A percentile compares a stretch with the other conserved stretches of the same genome.
These are phyloP conservation scores for Xenoacremonium recifei DNA, from an alignment of 2,329 filamentous ascomycete species.

Conservation along the genomic window DNA sequence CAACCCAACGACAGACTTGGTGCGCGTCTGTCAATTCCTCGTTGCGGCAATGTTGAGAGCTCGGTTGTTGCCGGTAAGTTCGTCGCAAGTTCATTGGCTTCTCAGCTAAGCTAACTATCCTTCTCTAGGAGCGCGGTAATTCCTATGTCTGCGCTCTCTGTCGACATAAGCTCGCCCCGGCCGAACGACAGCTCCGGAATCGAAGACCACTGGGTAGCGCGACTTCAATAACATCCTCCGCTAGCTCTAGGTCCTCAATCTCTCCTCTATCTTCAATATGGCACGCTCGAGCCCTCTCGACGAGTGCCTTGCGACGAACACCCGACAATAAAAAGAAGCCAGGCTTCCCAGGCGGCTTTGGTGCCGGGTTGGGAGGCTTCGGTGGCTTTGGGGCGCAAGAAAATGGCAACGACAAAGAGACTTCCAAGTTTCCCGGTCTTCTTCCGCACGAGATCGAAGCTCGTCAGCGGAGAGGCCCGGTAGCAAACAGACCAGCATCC, in stretches of 20 bases:
- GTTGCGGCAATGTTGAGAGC: slow-evolving; percentile 42
- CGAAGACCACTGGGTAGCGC: slow-evolving; percentile 11
- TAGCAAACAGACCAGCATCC: slow-evolving; percentile 2
- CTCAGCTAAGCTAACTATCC: background rate
- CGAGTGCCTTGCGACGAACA: slow-evolving; percentile 20
- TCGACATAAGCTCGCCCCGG: slow-evolving; percentile 29
- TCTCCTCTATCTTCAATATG: slow-evolving; percentile 4
- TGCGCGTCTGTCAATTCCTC: slow-evolving; percentile 17
- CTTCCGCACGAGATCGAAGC: slow-evolving; percentile 40
- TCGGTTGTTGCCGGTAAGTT: slow-evolving; percentile 38
- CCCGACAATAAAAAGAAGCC: slow-evolving; percentile 17
- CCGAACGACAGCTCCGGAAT: slow-evolving; percentile 13
- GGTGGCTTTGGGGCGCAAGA: slow-evolving; percentile 2
- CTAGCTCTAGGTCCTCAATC: slow-evolving; percentile 2
- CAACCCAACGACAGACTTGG: slow-evolving; percentile 19
- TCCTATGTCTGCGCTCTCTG: slow-evolving; percentile 42
- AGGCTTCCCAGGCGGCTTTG: slow-evolving; percentile 23
- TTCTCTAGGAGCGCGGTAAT: slow-evolving; percentile 33
- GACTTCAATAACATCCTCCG: slow-evolving; percentile 8
- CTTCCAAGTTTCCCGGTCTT: slow-evolving; percentile 19
- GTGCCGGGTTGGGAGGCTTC: slow-evolving; percentile 17
- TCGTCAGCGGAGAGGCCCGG: slow-evolving; percentile 25
- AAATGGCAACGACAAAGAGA: background rate
- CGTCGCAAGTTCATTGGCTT: background rate
- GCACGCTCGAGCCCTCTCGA: slow-evolving; percentile 25